These are phyloP conservation scores for Akanthomyces dipterigenus DNA, from an alignment of 2,329 filamentous ascomycete genomes.

Conservation along the genomic window DNA sequence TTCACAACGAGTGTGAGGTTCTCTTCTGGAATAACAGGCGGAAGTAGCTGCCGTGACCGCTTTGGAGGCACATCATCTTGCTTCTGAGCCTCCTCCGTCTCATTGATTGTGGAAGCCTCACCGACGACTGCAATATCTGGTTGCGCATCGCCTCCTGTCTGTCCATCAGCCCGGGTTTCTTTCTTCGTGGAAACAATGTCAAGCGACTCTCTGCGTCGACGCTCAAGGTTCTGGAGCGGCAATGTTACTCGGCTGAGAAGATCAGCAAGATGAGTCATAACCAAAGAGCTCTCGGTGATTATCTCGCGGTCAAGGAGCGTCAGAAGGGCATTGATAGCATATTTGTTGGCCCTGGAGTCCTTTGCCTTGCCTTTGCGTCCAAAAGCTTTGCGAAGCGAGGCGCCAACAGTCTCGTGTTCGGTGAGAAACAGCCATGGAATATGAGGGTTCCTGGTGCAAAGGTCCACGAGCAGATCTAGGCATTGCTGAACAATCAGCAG, in stretches of 20 bases:
- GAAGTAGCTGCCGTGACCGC: conserved; percentile 57
- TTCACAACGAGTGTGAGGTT: conserved; percentile 93
- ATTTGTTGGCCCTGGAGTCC: conserved; percentile 77
- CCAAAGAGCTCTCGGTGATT: conserved; percentile 92
- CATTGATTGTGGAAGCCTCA: conserved; percentile 22
- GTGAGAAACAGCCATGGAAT: conserved; percentile 89
- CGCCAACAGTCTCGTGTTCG: conserved; percentile 74
- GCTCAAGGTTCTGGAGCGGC: conserved; percentile 74
- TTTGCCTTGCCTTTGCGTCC: conserved; percentile 84
- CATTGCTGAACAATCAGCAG: conserved; percentile 95
- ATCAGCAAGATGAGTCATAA: conserved; percentile 89
- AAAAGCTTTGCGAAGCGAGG: conserved; percentile 67
- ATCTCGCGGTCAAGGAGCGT: conserved; percentile 85
- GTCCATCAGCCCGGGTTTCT: conserved; percentile 18
- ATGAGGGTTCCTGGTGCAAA: conserved; percentile 78
- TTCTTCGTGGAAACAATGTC: conserved; percentile 27
- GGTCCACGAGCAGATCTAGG: conserved; percentile 73
- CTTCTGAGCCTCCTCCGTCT: conserved; percentile 21
- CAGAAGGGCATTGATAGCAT: conserved; percentile 84
- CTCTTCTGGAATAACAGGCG: conserved; percentile 78
- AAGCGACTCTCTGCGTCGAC: conserved; percentile 69
- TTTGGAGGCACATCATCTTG: conserved; percentile 34
- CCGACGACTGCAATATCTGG: conserved; percentile 13
- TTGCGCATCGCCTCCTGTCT: conserved; percentile 24
- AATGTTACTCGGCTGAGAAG: conserved; percentile 83